phyloP scores from a whole-genome alignment of 805 yeast genomes.

The Wickerhamiella dianesei region DNA sequence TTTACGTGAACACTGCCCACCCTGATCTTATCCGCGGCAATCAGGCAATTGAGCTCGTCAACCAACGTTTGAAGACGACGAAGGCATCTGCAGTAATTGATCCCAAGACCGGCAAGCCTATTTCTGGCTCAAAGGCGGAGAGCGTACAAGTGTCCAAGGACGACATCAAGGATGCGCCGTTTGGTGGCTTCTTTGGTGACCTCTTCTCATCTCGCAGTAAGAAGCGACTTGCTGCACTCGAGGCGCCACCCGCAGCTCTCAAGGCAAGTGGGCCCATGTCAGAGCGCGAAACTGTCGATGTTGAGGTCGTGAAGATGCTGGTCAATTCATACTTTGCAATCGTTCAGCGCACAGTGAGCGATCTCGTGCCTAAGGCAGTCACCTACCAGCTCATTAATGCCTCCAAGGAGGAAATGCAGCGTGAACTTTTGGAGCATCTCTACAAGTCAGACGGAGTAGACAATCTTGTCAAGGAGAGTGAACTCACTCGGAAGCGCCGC shows the following conservation, averaged over 20 bases:
- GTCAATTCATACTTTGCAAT: slow-evolving; percentile 83
- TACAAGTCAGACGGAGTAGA: slow-evolving; percentile 58
- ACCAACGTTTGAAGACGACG: slow-evolving; percentile 67
- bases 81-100: slow-evolving; percentile 50
- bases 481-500: slow-evolving; percentile 82
- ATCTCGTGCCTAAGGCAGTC: slow-evolving; percentile 86
- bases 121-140: slow-evolving; percentile 16
- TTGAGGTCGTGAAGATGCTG: slow-evolving; percentile 88
- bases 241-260: slow-evolving; percentile 90
- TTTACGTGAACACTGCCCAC: slow-evolving; percentile 94
- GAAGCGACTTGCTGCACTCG: slow-evolving; percentile 88
- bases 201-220: slow-evolving; percentile 86
- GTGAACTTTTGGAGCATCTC: slow-evolving; percentile 72
- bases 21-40: slow-evolving; percentile 93
- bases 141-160: slow-evolving; percentile 1
- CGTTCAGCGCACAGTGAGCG: slow-evolving; percentile 87
- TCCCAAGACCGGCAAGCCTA: slow-evolving; percentile 51
- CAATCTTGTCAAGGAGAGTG: slow-evolving; percentile 80
- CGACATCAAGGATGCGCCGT: slow-evolving; percentile 47
- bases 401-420: slow-evolving; percentile 81
- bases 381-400: slow-evolving; percentile 80
- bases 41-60: slow-evolving; percentile 84
- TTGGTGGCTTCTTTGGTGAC: slow-evolving; percentile 95
- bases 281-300: slow-evolving; percentile 91
- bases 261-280: slow-evolving; percentile 87